Evolutionary conservation across 2,329 filamentous ascomycete species (phyloP), one percentile per base, ranked within the genome.

Genomic region (Rhexocercosporidium sp.): DNA sequence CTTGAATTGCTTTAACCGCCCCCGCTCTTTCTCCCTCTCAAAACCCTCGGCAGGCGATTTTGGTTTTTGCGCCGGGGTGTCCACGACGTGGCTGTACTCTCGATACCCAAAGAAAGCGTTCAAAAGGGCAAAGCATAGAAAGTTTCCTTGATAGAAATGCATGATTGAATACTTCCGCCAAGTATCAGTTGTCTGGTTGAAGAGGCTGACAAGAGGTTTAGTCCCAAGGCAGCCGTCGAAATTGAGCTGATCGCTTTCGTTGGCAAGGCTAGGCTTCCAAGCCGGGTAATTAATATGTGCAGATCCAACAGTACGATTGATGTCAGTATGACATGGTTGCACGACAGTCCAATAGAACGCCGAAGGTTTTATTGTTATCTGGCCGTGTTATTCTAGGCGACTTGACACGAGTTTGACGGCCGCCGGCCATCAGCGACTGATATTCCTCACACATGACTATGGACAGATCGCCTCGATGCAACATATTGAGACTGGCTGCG

Each of bases 91-190:
- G 44, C 49, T 31, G 25, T 53, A 31, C 39, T 62, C 57, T 25
- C 39, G 51, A 37, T 66, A 67, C 25, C 68, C 51, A 14, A 65
- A 44, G 49, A 64, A 66, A 25, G 64, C 62, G 39, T 71, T 71
- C 14, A 73, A 6, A 12, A 63, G 14, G 3, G 63, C 68, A 37
- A 73, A 68, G n/a, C 22, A 64, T 8, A 67, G 47, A 25, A 73
- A 62, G 53, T 73, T 73, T 3, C 34, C 9, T 27, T 65, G 49
- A 39, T 73, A 73, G 60, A 73, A 73, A 25, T 53, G 49, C 49
- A 53, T 53, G n/a, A 3, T 53, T 53, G 22, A 49, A 4, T 27
- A 27, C 22, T 47, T 27, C 20, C n/a, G 46, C 46, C 46, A 27
- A 49, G n/a, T 16, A 3, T 29, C 25, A n/a, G 3, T 8, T n/a